Evolutionary conservation across 139 green algal species (phyloP).

Genomic region (Deuterostichococcus epilithicus): DNA sequence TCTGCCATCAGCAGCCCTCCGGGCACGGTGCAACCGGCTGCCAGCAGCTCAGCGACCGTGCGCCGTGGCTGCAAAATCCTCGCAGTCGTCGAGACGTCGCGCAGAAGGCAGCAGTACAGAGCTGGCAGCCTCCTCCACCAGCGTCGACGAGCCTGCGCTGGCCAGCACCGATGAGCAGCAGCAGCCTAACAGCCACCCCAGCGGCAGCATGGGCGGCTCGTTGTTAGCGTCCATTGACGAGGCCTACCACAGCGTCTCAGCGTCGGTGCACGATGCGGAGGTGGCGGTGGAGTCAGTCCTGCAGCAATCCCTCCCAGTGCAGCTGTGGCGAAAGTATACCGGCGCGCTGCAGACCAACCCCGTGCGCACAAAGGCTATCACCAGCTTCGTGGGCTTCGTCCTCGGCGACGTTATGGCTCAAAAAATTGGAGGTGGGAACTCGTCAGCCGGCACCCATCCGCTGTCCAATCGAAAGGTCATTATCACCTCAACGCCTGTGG

Average conservation of each 20-base stretch:
- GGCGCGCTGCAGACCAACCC: conserved; percentile 35
- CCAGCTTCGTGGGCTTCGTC: conserved; percentile 55
- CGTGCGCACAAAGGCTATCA: conserved; percentile 52
- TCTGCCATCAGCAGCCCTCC: too few relatives aligned
- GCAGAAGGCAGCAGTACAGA: background rate
- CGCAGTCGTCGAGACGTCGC: background rate
- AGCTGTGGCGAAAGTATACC: conserved; percentile 15
- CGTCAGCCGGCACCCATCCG: conserved; percentile 24
- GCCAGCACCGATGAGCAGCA: background rate
- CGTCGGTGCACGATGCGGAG: background rate
- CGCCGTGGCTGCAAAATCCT: too few relatives aligned
- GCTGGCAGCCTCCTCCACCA: background rate
- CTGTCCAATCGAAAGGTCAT: background rate
- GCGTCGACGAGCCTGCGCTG: background rate
- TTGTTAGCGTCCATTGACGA: background rate
- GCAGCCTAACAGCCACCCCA: background rate
- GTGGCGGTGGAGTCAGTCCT: background rate
- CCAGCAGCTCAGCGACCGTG: background rate
- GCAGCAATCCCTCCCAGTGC: background rate
- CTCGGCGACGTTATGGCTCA: conserved; percentile 65
- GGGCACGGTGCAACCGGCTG: too few relatives aligned
- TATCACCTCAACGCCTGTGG: background rate
- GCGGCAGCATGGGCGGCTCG: background rate
- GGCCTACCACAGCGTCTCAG: background rate
- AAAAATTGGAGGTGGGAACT: conserved; percentile 23